Percentiles rank a stretch among this genome's conserved stretches.
These are phyloP conservation scores for Rutstroemia sp. DNA, from an alignment of 2,329 filamentous ascomycete genomes.

Conservation along the genomic window DNA sequence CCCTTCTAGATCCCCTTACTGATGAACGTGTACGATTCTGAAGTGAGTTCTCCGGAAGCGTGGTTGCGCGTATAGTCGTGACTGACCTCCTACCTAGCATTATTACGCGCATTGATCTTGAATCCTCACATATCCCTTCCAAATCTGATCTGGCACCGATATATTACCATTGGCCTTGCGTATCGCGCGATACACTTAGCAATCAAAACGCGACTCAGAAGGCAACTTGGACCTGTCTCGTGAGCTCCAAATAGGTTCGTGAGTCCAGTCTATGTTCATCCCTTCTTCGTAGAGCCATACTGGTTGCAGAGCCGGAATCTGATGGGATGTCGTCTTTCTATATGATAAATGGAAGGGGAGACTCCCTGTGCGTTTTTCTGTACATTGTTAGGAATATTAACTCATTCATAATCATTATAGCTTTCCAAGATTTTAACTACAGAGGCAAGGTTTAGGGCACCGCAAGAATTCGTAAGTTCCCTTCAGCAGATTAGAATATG, in stretches of 20 bases:
- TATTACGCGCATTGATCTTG: not conserved
- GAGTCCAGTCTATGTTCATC: conserved; percentile 17
- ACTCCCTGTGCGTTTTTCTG: conserved; percentile 12
- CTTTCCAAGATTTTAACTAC: not conserved
- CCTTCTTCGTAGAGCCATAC: conserved; percentile 11
- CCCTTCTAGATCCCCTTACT: conserved; percentile 4
- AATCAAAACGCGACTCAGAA: conserved; percentile 16
- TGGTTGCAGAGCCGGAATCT: conserved; percentile 10
- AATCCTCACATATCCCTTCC: not conserved
- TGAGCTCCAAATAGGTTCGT: conserved; percentile 17
- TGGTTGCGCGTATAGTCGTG: not conserved
- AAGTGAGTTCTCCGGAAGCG: conserved; percentile 1
- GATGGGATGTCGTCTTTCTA: not conserved
- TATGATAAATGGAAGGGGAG: conserved; percentile 18
- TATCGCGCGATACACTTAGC: conserved; percentile 5
- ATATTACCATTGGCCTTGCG: conserved; percentile 15
- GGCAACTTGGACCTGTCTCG: conserved; percentile 15
- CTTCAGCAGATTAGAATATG: not conserved
- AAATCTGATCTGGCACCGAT: conserved; percentile 9
- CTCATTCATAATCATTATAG: conserved; percentile 1
- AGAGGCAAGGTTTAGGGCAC: not conserved
- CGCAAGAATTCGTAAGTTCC: not conserved
- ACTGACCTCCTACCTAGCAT: not conserved
- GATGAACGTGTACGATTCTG: not conserved
- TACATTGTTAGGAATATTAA: conserved; percentile 10